Conservation (phyloP, 2,329 filamentous ascomycete genomes). For the Metarhizium humberi region DNA sequence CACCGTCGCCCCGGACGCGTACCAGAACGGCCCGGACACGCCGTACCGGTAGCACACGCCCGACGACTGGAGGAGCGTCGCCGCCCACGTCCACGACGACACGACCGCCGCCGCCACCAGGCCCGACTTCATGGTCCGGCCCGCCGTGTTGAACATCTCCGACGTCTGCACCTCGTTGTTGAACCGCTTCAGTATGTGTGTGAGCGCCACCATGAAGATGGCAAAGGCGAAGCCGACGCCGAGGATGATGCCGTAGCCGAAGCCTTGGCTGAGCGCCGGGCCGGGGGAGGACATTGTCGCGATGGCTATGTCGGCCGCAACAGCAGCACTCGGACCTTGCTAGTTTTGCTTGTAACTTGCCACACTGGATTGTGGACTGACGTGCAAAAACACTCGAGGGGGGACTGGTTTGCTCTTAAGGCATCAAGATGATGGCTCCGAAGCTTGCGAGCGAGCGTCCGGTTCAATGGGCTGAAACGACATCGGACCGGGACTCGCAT, state of each 20-base stretch:
- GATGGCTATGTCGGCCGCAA: too few relatives aligned
- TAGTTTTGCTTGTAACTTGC: too few relatives aligned
- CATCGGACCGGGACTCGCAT: too few relatives aligned
- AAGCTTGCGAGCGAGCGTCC: too few relatives aligned
- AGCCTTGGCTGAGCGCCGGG: constrained; percentile 45
- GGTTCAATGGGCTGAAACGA: too few relatives aligned
- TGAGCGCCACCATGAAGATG: constrained; percentile 66
- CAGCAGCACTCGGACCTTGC: too few relatives aligned
- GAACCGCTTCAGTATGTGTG: constrained; percentile 56
- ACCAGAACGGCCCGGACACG: constrained; percentile 51
- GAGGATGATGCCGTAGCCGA: constrained; percentile 70
- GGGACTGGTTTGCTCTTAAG: too few relatives aligned
- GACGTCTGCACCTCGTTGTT: constrained; percentile 70
- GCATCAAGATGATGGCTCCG: too few relatives aligned
- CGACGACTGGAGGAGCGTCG: constrained; percentile 69
- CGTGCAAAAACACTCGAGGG: too few relatives aligned
- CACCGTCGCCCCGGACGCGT: constrained; percentile 64
- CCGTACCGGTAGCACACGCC: constrained; percentile 78
- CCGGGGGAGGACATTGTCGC: constrained; percentile 9
- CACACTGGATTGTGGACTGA: too few relatives aligned
- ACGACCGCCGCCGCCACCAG: constrained; percentile 85
- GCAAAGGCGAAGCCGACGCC: constrained; percentile 68
- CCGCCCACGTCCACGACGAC: constrained; percentile 89
- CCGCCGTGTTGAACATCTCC: constrained; percentile 87
- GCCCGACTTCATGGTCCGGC: constrained; percentile 80